A percentile compares a stretch with the other conserved stretches of the same genome.
phyloP scores from a whole-genome alignment of 2,329 filamentous ascomycete species.

The Coniochaeta prunicola region DNA sequence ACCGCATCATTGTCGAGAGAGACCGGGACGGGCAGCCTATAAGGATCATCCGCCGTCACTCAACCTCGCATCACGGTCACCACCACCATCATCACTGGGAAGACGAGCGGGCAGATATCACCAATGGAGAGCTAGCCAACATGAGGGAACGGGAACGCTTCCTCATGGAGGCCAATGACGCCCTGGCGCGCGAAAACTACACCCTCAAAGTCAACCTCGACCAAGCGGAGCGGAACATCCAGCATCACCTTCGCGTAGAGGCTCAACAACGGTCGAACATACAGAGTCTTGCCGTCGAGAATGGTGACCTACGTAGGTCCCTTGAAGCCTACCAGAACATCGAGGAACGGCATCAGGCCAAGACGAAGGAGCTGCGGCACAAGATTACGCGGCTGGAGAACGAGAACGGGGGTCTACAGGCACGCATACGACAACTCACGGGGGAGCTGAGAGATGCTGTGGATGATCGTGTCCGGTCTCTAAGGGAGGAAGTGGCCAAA shows the following conservation, averaged over 20 bases:
- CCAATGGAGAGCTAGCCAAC: constrained; percentile 13
- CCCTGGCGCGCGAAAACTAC: constrained; percentile 18
- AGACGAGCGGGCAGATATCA: constrained; percentile 17
- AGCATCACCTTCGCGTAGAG: constrained; percentile 24
- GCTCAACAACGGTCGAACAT: constrained; percentile 30
- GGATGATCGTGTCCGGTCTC: constrained; percentile 15
- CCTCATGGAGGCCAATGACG: constrained; percentile 12
- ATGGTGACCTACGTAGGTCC: constrained; percentile 29
- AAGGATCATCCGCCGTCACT: constrained; percentile 1
- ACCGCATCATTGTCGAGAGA: not conserved
- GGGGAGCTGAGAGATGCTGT: constrained; percentile 22
- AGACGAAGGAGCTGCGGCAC: constrained; percentile 24
- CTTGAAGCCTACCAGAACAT: constrained; percentile 24
- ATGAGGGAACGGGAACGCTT: constrained; percentile 13
- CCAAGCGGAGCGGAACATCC: constrained; percentile 25
- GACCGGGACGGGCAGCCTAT: not conserved
- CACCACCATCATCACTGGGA: constrained; percentile 11
- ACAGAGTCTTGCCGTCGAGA: constrained; percentile 27
- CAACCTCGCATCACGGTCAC: constrained; percentile 6
- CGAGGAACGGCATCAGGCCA: constrained; percentile 21
- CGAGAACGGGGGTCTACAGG: constrained; percentile 27
- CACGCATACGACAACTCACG: constrained; percentile 24
- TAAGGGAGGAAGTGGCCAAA: constrained; percentile 21
- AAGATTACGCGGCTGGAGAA: constrained; percentile 26
- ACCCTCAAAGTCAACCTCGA: constrained; percentile 27